Conservation (phyloP, 2,329 filamentous ascomycete species). For the Talaromyces verruculosus region DNA sequence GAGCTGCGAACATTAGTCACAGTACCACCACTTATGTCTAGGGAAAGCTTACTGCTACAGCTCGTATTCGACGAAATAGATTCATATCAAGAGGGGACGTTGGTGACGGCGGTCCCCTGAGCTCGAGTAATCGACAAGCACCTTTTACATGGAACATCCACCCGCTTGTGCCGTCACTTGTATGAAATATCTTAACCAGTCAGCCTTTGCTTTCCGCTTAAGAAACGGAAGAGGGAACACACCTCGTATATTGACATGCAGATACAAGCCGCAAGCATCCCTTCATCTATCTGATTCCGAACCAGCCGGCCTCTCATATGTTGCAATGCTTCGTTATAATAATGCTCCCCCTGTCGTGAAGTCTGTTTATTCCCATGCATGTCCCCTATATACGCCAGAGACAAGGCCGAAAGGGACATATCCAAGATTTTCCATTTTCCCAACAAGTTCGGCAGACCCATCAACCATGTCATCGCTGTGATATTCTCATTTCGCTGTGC, state of each 20-base stretch:
- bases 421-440: slow-evolving; percentile 19
- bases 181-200: slow-evolving; percentile 17
- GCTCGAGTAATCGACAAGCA: slow-evolving; percentile 18
- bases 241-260: slow-evolving; percentile 22
- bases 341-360: slow-evolving; percentile 16
- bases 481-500: slow-evolving; percentile 6
- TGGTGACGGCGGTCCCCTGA: slow-evolving; percentile 18
- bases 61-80: slow-evolving; percentile 21
- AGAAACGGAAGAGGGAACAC: neutral
- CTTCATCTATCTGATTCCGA: slow-evolving; percentile 18
- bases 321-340: slow-evolving; percentile 16
- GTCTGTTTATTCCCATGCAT: slow-evolving; percentile 11
- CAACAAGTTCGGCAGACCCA: slow-evolving; percentile 12
- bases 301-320: slow-evolving; percentile 14
- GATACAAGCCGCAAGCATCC: slow-evolving; percentile 19
- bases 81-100: slow-evolving; percentile 21
- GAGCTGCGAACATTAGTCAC: slow-evolving; percentile 13
- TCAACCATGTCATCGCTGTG: slow-evolving; percentile 21
- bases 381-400: slow-evolving; percentile 20
- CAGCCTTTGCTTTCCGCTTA: neutral
- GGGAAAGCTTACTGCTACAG: slow-evolving; percentile 18
- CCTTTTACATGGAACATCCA: slow-evolving; percentile 23
- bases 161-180: slow-evolving; percentile 18
- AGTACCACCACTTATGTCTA: neutral
- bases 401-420: slow-evolving; percentile 19